These are phyloP conservation scores for Neocatenulostroma microsporum DNA, from an alignment of 2,329 filamentous ascomycete genomes.

Conservation along the genomic window DNA sequence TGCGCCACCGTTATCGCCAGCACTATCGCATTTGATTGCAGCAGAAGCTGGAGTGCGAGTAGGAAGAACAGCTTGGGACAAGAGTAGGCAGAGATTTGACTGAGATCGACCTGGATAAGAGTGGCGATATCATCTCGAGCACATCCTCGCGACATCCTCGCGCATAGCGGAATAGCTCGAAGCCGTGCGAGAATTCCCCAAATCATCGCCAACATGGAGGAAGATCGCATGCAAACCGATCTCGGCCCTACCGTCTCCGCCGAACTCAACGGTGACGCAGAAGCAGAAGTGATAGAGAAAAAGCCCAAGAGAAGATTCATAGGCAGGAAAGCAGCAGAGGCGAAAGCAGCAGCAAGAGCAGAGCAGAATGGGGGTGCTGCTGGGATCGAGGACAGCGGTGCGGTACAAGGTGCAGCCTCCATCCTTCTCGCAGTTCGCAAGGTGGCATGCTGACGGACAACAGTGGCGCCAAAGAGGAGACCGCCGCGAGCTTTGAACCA, in stretches of 20 bases:
- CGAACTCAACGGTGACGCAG: constrained; percentile 48
- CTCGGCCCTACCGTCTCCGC: constrained; percentile 62
- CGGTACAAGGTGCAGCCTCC: constrained; percentile 51
- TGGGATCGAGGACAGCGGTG: constrained; percentile 54
- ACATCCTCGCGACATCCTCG: no score
- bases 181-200: no score
- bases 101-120: no score
- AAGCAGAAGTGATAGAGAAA: constrained; percentile 42
- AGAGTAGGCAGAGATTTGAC: no score
- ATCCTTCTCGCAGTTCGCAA: constrained; percentile 4
- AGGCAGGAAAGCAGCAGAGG: constrained; percentile 65
- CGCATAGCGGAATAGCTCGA: no score
- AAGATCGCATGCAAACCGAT: constrained; percentile 63
- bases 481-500: constrained; percentile 79
- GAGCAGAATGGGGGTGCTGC: constrained; percentile 35
- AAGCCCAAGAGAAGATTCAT: constrained; percentile 91
- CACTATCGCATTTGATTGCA: no score
- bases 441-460: not conserved
- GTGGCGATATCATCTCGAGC: no score
- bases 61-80: no score
- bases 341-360: constrained; percentile 46
- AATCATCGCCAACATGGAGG: constrained; percentile 73
- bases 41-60: no score
- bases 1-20: no score
- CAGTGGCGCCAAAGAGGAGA: constrained; percentile 64